phyloP scores from a whole-genome alignment of 306 rosid genomes.

The Styphnolobium japonicum region DNA sequence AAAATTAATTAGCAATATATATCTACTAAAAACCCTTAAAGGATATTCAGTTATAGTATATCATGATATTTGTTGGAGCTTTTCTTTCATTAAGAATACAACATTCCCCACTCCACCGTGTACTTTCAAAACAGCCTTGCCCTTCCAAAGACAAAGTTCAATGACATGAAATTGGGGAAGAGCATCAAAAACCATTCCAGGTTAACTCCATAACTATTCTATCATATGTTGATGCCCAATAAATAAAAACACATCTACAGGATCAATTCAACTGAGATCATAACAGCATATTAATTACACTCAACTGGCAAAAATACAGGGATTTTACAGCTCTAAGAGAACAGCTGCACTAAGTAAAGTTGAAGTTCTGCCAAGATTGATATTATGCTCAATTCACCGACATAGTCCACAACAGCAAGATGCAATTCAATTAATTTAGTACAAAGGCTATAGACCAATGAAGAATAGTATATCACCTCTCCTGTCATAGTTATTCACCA shows the following conservation, averaged over 20 bases:
- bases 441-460: neutral
- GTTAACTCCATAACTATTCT: neutral
- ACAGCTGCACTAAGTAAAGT: neutral
- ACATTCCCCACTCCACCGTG: neutral
- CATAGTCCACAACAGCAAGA: constrained; percentile 2
- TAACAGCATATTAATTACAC: neutral
- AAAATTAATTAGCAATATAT: neutral
- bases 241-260: neutral
- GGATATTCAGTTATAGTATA: neutral
- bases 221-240: neutral
- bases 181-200: neutral
- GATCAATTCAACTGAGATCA: neutral
- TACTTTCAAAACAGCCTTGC: neutral
- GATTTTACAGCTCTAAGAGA: neutral
- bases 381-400: neutral
- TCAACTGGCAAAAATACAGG: neutral
- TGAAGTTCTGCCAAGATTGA: neutral
- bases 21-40: too few relatives aligned
- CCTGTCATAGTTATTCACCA: neutral
- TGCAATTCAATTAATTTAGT: neutral
- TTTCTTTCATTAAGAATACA: neutral
- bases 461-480: neutral
- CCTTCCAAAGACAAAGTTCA: too few relatives aligned
- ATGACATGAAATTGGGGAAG: neutral
- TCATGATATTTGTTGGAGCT: neutral